These are phyloP conservation scores for Myriosclerotinia curreyana DNA, from an alignment of 2,329 filamentous ascomycete genomes.

Conservation along the genomic window DNA sequence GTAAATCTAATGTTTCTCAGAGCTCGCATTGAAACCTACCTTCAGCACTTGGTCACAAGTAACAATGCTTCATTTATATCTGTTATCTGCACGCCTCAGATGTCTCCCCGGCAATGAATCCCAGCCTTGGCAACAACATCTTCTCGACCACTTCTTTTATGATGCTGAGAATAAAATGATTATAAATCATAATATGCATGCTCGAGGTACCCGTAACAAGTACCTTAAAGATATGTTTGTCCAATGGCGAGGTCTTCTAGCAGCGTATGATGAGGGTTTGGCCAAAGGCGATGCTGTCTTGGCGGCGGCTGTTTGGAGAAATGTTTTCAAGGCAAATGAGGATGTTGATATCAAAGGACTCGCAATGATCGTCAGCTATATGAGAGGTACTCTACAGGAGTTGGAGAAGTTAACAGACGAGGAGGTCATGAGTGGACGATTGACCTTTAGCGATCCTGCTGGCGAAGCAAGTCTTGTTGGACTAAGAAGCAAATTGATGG, in stretches of 20 bases:
- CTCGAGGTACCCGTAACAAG: conserved; percentile 57
- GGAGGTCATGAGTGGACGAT: conserved; percentile 45
- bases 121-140: conserved; percentile 78
- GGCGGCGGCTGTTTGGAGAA: conserved; percentile 85
- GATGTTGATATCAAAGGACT: conserved; percentile 60
- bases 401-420: conserved; percentile 54
- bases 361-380: conserved; percentile 60
- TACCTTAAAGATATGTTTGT: conserved; percentile 86
- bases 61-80: conserved; percentile 94
- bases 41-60: conserved; percentile 97
- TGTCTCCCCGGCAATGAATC: conserved; percentile 68
- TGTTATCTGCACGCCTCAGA: conserved; percentile 79
- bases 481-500: conserved; percentile 43
- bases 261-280: conserved; percentile 81
- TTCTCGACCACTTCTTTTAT: conserved; percentile 94
- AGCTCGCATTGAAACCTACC: conserved; percentile 74
- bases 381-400: conserved; percentile 54
- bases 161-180: conserved; percentile 83
- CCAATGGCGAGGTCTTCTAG: conserved; percentile 84
- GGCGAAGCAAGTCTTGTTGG: conserved; percentile 41
- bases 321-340: conserved; percentile 75
- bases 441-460: conserved; percentile 50
- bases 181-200: conserved; percentile 68
- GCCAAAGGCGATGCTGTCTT: conserved; percentile 73
- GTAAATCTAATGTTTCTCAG: conserved; percentile 45